phyloP scores from a whole-genome alignment of 108 stramenopile genomes.

The Phaeodactylum tricornutum region DNA sequence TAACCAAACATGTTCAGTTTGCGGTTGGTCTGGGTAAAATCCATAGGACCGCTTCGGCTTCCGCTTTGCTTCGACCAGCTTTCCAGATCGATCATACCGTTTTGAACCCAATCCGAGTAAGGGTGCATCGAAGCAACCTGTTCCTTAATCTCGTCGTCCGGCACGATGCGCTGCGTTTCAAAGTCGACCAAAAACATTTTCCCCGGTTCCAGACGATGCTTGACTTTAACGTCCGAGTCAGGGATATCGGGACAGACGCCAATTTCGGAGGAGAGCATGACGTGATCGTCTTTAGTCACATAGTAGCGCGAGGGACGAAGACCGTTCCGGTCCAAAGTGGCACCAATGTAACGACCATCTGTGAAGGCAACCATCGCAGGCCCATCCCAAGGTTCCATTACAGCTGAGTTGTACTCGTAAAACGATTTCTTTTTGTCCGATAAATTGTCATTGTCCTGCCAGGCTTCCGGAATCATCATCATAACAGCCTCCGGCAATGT shows the following conservation, averaged over 20 bases:
- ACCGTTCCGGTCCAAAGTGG: conserved; percentile 92
- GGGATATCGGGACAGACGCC: conserved; percentile 86
- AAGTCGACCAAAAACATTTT: conserved; percentile 98
- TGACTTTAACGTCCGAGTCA: conserved; percentile 78
- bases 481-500: conserved; percentile 86
- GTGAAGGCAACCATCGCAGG: conserved; percentile 99
- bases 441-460: conserved; percentile 92
- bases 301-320: conserved; percentile 93
- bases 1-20: conserved; percentile 89
- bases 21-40: conserved; percentile 69
- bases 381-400: conserved; percentile 99
- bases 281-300: conserved; percentile 93
- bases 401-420: conserved; percentile 95
- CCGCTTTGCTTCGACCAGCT: conserved; percentile 43
- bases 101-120: conserved; percentile 87
- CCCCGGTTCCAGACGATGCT: conserved; percentile 95
- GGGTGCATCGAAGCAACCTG: conserved; percentile 74
- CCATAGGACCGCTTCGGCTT: conserved; percentile 34
- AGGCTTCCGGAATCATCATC: conserved; percentile 96
- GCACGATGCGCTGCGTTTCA: conserved; percentile 85
- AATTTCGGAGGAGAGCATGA: conserved; percentile 90
- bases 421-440: conserved; percentile 89
- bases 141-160: conserved; percentile 96
- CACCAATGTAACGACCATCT: conserved; percentile 90
- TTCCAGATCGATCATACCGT: conserved; percentile 62